Evolutionary conservation across 2,329 filamentous ascomycete genomes (phyloP).

Genomic region (Cadophora luteo-olivacea): DNA sequence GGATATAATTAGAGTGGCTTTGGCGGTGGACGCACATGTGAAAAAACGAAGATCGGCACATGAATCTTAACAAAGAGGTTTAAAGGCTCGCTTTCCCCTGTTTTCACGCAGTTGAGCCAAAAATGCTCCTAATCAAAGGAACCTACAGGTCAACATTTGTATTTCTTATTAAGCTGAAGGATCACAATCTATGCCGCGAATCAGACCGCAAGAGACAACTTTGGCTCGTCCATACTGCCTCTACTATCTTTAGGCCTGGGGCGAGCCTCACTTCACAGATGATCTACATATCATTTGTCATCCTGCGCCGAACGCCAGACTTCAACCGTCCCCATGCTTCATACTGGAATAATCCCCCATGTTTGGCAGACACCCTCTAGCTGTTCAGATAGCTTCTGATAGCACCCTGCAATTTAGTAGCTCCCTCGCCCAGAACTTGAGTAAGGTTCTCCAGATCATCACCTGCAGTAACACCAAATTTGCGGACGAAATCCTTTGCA

Average conservation of each 20-base stretch:
- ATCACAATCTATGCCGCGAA: constrained; percentile 37
- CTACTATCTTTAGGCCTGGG: constrained; percentile 1
- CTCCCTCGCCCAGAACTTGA: constrained; percentile 83
- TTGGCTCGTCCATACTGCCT: neutral
- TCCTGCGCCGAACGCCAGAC: constrained; percentile 27
- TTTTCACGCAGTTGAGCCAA: neutral
- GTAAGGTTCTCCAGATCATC: constrained; percentile 94
- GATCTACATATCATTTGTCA: constrained; percentile 9
- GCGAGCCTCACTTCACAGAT: neutral
- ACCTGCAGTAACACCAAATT: constrained; percentile 93
- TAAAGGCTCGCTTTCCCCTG: neutral
- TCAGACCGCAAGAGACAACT: constrained; percentile 16
- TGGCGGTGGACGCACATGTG: neutral
- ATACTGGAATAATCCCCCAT: neutral
- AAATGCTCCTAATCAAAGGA: neutral
- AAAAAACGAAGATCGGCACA: neutral
- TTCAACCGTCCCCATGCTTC: constrained; percentile 15
- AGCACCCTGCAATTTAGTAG: constrained; percentile 79
- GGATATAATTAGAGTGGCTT: neutral
- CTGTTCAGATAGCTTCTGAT: constrained; percentile 69
- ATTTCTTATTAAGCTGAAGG: constrained; percentile 15
- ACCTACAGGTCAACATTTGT: neutral
- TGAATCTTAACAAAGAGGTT: neutral
- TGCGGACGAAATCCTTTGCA: constrained; percentile 94
- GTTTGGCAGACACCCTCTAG: constrained; percentile 45